Percentiles rank a stretch among this genome's conserved stretches.
Evolutionary conservation across 2,329 filamentous ascomycete genomes (phyloP).

Genomic region (Ophiostoma australiae): DNA sequence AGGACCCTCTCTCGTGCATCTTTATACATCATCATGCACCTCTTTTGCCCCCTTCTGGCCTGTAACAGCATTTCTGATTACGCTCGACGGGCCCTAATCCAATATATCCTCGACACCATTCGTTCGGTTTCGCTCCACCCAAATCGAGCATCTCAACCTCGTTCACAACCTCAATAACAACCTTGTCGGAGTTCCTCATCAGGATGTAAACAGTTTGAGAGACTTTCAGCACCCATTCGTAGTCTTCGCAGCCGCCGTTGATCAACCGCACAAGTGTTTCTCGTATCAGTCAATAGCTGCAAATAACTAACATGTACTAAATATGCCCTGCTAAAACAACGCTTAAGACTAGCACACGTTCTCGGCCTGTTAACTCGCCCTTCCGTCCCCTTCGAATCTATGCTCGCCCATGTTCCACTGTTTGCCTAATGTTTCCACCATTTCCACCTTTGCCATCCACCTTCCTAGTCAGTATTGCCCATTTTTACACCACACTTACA

Average conservation of each 20-base stretch:
- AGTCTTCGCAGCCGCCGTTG: background rate
- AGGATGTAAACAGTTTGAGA: background rate
- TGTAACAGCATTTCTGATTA: background rate
- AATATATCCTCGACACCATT: conserved; percentile 5
- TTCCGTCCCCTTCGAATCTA: background rate
- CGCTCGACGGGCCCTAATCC: background rate
- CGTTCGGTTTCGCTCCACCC: background rate
- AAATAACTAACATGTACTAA: background rate
- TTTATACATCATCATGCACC: background rate
- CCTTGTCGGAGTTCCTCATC: background rate
- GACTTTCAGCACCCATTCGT: background rate
- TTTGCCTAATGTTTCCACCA: background rate
- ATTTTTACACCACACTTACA: conserved; percentile 16
- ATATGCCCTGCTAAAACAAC: background rate
- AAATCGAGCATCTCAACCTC: conserved; percentile 1
- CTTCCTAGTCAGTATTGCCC: conserved; percentile 5
- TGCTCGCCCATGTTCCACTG: background rate
- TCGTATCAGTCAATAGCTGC: background rate
- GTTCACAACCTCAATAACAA: background rate
- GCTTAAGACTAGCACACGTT: background rate
- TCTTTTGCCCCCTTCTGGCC: background rate
- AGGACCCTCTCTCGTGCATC: background rate
- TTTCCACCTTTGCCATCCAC: conserved; percentile 7
- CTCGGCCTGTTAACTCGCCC: background rate
- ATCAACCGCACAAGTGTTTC: background rate